Percentiles rank a stretch among this genome's conserved stretches.
These are phyloP conservation scores for Bipolaris oryzae DNA, from an alignment of 2,329 filamentous ascomycete genomes.

Conservation along the genomic window DNA sequence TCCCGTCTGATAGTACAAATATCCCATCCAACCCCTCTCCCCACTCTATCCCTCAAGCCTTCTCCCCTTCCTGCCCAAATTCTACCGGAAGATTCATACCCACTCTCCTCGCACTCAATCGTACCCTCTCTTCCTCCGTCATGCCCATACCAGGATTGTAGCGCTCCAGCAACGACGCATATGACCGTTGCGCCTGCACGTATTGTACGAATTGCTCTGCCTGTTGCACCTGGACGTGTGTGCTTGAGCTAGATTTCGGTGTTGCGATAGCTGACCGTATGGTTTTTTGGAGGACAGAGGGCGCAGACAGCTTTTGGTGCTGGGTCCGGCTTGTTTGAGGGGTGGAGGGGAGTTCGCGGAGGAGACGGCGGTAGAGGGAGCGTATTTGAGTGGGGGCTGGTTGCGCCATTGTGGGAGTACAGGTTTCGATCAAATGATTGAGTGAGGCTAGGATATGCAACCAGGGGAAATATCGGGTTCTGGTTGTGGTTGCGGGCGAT, in stretches of 20 bases:
- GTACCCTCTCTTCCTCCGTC: constrained; percentile 81
- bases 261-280: constrained; percentile 68
- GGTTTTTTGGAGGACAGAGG: constrained; percentile 72
- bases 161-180: constrained; percentile 79
- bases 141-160: constrained; percentile 94
- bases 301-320: constrained; percentile 55
- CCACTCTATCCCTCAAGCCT: constrained; percentile 3
- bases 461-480: not conserved
- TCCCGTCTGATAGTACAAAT: not conserved
- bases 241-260: not conserved
- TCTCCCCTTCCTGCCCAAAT: constrained; percentile 42
- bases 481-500: not conserved
- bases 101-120: constrained; percentile 82
- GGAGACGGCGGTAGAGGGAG: constrained; percentile 83
- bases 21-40: not conserved
- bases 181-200: constrained; percentile 82
- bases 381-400: constrained; percentile 60
- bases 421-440: not conserved
- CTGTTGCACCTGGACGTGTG: constrained; percentile 50
- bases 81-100: constrained; percentile 86
- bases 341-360: constrained; percentile 85
- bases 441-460: not conserved
- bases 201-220: constrained; percentile 83
- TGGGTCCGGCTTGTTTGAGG: constrained; percentile 48
- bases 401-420: constrained; percentile 40